Evolutionary conservation across 1,139 yeast species (phyloP), one percentile per base, ranked within the genome.

Genomic region (Candida pseudoviswanathii): DNA sequence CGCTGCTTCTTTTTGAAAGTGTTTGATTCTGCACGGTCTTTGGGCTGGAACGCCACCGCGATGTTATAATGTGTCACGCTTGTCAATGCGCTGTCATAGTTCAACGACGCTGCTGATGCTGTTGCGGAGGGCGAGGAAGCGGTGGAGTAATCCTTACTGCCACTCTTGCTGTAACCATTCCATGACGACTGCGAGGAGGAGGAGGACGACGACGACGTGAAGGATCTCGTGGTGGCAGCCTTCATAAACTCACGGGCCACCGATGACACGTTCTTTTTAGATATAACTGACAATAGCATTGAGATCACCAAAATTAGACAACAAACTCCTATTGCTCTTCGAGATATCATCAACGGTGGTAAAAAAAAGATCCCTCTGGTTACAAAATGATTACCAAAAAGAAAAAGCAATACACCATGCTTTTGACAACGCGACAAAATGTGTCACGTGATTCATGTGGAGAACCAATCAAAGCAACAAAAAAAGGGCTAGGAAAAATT

Each of bases 31-130:
- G 75, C 78, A 50, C 94, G 70, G 58, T 82, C 85, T 62, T 87
- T 87, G 6, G 94, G 89, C 60, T 84, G 86, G 63, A 75, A 87
- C 1, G 91, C 89, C 36, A 86, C 89, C 0, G 89, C 81, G 5
- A 84, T 72, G 41, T 80, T 75, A 62, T 81, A 85, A 41, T 71
- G 70, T 37, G 69, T 60, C 31, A 67, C 61, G 30, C 66, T 57
- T 29, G 65, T 64, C 45, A 64, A 56, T 11, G 61, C 56, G 22
- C 51, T 49, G 21, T 57, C 60, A 40, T 54, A 57, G 39, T 58
- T 58, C 33, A 53, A 45, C 2, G 58, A 50, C 11, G 56, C 57
- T 27, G 52, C 52, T 8, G 44, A 42, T 10, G 56, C 46, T 2
- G 54, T 48, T 2, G 55, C 45, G 2, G 57, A 42, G 11, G 56